These are phyloP conservation scores for Xanthoparmelia taractica DNA, from an alignment of 495 filamentous ascomycete genomes.

Conservation along the genomic window DNA sequence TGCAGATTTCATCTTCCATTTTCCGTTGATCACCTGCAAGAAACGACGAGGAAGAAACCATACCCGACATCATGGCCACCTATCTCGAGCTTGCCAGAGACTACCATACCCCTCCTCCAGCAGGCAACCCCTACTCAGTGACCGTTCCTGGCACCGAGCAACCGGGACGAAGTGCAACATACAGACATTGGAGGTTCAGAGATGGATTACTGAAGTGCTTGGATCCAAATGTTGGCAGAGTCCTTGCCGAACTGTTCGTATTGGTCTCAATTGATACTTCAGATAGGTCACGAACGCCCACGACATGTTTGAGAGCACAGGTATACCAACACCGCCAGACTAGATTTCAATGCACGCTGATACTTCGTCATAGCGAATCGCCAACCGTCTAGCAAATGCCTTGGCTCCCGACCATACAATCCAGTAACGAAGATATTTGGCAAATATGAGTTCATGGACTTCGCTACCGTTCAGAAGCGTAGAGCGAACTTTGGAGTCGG, in stretches of 20 bases:
- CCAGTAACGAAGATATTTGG: conserved; percentile 66
- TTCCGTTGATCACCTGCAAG: not conserved
- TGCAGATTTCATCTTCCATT: not conserved
- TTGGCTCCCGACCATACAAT: conserved; percentile 80
- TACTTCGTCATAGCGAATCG: conserved; percentile 41
- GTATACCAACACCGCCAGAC: conserved; percentile 28
- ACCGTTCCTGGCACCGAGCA: conserved; percentile 65
- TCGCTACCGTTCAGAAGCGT: conserved; percentile 68
- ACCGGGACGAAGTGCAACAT: conserved; percentile 65
- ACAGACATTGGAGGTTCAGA: conserved; percentile 71
- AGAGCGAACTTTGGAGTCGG: conserved; percentile 82
- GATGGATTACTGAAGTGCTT: conserved; percentile 66
- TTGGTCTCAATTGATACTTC: not conserved
- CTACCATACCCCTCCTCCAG: conserved; percentile 37
- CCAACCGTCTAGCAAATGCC: conserved; percentile 54
- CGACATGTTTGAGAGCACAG: conserved; percentile 70
- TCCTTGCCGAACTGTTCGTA: not conserved
- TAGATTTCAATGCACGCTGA: conserved; percentile 16
- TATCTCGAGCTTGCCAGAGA: conserved; percentile 40
- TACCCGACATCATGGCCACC: conserved; percentile 9
- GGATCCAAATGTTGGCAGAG: conserved; percentile 55
- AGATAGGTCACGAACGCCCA: conserved; percentile 59
- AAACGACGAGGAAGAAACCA: not conserved
- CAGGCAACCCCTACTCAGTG: conserved; percentile 46
- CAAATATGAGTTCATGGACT: conserved; percentile 75